phyloP scores from a whole-genome alignment of 495 filamentous ascomycete genomes.

The Tuber borchii region DNA sequence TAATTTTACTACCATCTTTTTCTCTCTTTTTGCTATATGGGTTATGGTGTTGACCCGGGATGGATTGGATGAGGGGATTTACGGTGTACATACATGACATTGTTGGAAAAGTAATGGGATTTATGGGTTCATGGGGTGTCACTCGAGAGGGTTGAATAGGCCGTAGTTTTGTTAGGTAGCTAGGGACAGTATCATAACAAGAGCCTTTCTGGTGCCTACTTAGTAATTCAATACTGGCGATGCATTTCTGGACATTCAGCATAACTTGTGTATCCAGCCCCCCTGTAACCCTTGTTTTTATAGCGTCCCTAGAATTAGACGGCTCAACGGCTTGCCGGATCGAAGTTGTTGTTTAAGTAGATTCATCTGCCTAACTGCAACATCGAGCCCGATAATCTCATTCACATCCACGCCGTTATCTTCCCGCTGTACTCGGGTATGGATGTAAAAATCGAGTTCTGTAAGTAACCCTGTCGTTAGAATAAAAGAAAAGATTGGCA shows the following conservation, averaged over 20 bases:
- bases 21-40: not conserved
- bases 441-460: too few relatives aligned
- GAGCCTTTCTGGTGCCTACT: not conserved
- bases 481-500: too few relatives aligned
- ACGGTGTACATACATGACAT: not conserved
- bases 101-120: not conserved
- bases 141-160: not conserved
- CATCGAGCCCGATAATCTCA: conserved; percentile 35
- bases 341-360: conserved; percentile 33
- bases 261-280: too few relatives aligned
- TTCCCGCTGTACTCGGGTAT: conserved; percentile 2
- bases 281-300: too few relatives aligned
- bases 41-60: not conserved
- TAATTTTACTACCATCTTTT: conserved; percentile 2
- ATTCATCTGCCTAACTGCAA: conserved; percentile 39
- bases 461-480: too few relatives aligned
- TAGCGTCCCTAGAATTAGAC: conserved; percentile 38
- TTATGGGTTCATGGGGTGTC: not conserved
- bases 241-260: too few relatives aligned
- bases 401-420: conserved; percentile 10
- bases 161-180: not conserved
- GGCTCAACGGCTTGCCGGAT: conserved; percentile 29
- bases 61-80: not conserved
- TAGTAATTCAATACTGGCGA: too few relatives aligned
- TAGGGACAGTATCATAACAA: not conserved